Evolutionary conservation across 345 rosid species (phyloP).

Genomic region (Syzygium aqueum): DNA sequence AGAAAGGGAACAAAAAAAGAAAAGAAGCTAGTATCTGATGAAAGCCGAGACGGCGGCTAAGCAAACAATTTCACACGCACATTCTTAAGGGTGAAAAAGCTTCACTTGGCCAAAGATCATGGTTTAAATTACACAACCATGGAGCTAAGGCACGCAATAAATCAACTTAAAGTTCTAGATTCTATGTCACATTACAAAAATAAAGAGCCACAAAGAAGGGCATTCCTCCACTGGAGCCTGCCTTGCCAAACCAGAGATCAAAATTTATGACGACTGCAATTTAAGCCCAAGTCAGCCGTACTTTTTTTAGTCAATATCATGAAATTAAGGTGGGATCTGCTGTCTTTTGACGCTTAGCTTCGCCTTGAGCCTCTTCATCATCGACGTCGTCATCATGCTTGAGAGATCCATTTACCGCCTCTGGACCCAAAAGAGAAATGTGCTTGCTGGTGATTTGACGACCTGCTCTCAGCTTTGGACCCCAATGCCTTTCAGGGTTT

Average conservation of each 20-base stretch:
- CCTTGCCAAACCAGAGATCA: neutral
- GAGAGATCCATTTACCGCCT: slow-evolving; percentile 74
- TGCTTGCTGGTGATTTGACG: slow-evolving; percentile 94
- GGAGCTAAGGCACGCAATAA: neutral
- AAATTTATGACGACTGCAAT: neutral
- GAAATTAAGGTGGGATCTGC: slow-evolving; percentile 14
- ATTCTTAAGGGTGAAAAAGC: neutral
- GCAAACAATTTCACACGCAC: neutral
- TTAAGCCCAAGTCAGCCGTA: neutral
- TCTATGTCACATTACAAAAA: neutral
- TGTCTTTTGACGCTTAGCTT: slow-evolving; percentile 34
- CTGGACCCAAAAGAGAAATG: slow-evolving; percentile 84
- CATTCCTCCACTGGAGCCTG: neutral
- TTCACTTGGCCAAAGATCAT: neutral
- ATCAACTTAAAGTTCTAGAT: neutral
- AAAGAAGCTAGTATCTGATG: neutral
- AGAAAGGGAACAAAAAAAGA: neutral
- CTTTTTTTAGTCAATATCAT: neutral
- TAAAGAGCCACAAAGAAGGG: neutral
- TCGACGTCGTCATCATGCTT: slow-evolving; percentile 25
- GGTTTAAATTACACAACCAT: neutral
- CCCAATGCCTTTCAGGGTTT: slow-evolving; percentile 99
- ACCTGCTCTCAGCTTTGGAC: slow-evolving; percentile 94
- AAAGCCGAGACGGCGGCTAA: neutral
- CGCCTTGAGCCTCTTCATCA: slow-evolving; percentile 1